Percentiles rank a stretch among this genome's conserved stretches.
phyloP scores from a whole-genome alignment of 257 asterid species.

The Craterostigma plantagineum region DNA sequence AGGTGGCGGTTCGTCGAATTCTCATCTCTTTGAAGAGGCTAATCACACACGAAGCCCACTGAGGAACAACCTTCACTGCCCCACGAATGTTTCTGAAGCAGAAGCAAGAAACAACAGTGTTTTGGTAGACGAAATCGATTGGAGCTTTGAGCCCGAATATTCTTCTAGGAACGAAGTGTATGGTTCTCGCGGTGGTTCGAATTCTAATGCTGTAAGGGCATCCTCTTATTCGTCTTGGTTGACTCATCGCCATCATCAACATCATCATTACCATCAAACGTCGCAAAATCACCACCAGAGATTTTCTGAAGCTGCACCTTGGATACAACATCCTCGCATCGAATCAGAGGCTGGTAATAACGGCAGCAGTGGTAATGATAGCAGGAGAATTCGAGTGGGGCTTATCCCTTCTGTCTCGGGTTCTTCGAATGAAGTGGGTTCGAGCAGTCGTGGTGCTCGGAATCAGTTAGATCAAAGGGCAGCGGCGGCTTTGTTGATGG shows the following conservation, averaged over 20 bases:
- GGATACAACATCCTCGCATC: conserved; percentile 28
- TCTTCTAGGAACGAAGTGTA: too few species aligned
- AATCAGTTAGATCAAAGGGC: conserved; percentile 24
- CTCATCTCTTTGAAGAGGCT: conserved; percentile 18
- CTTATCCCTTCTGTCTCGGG: conserved; percentile 22
- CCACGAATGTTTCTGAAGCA: conserved; percentile 19
- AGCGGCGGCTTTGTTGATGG: conserved; percentile 21
- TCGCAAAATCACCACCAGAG: conserved; percentile 16
- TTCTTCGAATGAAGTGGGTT: conserved; percentile 30
- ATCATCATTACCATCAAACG: background rate
- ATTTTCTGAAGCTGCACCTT: conserved; percentile 24
- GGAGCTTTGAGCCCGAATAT: conserved; percentile 45
- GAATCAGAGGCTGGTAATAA: conserved; percentile 33
- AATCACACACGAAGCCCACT: conserved; percentile 21
- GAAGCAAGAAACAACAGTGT: too few species aligned
- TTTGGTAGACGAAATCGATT: conserved; percentile 28
- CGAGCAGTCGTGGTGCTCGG: conserved; percentile 20
- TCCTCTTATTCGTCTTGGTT: conserved; percentile 22
- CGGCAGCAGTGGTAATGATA: too few species aligned
- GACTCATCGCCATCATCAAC: conserved; percentile 34
- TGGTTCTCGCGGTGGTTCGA: too few species aligned
- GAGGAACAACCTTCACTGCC: conserved; percentile 10
- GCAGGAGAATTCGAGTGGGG: conserved; percentile 31
- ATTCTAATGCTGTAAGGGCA: conserved; percentile 13
- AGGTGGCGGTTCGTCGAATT: conserved; percentile 24